Evolutionary conservation across 2,329 filamentous ascomycete species (phyloP), one percentile per base, ranked within the genome.

Genomic region (Scytalidium lignicola): DNA sequence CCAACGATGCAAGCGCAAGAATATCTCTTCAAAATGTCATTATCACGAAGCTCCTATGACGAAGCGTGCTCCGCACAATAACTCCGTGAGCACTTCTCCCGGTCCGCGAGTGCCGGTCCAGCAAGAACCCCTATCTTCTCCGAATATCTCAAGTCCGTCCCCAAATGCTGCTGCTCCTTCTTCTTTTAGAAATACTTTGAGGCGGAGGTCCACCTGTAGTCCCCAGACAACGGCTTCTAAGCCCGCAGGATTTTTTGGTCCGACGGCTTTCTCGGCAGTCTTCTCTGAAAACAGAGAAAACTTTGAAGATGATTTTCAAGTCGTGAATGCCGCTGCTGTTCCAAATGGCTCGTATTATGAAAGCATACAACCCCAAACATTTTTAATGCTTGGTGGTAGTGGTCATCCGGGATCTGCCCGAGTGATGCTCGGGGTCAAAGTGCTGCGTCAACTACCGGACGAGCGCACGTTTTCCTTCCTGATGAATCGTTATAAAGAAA

Each of bases 221-320:
- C 23, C 23, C 6, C 23, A 26, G 17, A 43, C 19, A 13, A 5
- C 32, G 5, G n/a, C 32, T 37, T 15, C 32, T 13, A 37, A 37
- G 39, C n/a, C 48, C 48, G 59, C 54, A n/a, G 55, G 55, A 8
- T 58, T 58, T 47, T 60, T 58, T 39, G 58, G 58, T 10, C 60
- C 61, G n/a, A 63, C 61, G 9, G 60, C 55, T 46, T 64, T 62
- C 54, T 62, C 61, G 1, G 62, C 62, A 8, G 60, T 63, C 9
- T 64, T 62, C 46, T 44, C 55, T 10, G 62, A 64, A 42, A 63
- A 63, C 22, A 46, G 51, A 22, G 54, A 58, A 15, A 56, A 61
- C 43, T 51, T 62, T 15, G 57, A 56, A 32, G 46, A 50, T 13
- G 55, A 59, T 3, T 50, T 61, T 32, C 55, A 58, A 9, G 54